Conservation (phyloP, 257 asterid species). For the Solanum arcanum region DNA sequence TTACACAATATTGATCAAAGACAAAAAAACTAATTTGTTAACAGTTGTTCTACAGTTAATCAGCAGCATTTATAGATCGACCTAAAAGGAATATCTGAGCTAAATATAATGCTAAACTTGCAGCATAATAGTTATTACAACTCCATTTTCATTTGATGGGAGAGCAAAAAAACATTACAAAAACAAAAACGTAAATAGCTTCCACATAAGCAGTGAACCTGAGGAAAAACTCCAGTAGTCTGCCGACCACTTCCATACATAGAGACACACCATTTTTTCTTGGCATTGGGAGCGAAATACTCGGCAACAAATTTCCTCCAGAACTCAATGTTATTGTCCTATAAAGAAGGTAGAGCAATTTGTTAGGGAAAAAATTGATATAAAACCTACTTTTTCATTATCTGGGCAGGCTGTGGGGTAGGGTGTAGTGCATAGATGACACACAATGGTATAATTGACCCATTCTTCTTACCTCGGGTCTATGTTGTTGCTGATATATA, state of each 20-base stretch:
- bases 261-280: conserved; percentile 97
- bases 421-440: background rate
- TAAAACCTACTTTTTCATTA: background rate
- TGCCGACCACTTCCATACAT: conserved; percentile 97
- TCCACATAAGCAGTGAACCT: conserved; percentile 36
- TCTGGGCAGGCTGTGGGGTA: background rate
- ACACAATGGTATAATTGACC: background rate
- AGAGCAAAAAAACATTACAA: background rate
- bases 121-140: background rate
- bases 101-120: background rate
- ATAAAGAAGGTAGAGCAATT: background rate
- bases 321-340: conserved; percentile 85
- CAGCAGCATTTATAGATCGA: background rate
- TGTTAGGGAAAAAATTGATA: background rate
- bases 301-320: conserved; percentile 92
- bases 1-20: background rate
- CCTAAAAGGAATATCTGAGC: background rate
- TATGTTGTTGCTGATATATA: conserved; percentile 93
- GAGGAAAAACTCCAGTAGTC: conserved; percentile 88
- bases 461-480: conserved; percentile 64
- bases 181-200: background rate
- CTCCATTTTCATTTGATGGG: background rate
- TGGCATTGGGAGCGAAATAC: conserved; percentile 84
- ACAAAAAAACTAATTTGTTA: background rate
- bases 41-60: background rate